Percentiles rank a stretch among this genome's conserved stretches.
phyloP scores from a whole-genome alignment of 306 rosid species.

The Hippophae gyantsensis region DNA sequence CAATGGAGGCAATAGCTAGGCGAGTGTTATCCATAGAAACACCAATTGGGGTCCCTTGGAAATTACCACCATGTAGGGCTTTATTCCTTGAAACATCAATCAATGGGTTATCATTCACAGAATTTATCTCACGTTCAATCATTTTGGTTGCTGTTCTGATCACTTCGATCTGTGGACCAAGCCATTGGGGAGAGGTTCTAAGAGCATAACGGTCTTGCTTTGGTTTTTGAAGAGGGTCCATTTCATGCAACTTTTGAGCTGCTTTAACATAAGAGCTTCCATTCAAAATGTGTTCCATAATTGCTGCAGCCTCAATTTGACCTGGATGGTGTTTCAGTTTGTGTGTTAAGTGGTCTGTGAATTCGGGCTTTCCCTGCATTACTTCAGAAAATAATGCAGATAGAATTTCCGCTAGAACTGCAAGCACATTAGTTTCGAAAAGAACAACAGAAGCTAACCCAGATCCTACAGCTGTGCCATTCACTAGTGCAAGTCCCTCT shows the following conservation, averaged over 20 bases:
- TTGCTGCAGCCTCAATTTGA: conserved; percentile 95
- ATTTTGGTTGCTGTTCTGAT: conserved; percentile 63
- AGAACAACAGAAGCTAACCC: conserved; percentile 75
- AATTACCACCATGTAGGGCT: conserved; percentile 88
- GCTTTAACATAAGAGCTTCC: conserved; percentile 71
- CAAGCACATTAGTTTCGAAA: conserved; percentile 62
- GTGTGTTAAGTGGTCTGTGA: conserved; percentile 82
- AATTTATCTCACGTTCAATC: conserved; percentile 93
- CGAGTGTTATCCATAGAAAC: conserved; percentile 90
- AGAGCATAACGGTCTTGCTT: conserved; percentile 89
- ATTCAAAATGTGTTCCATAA: conserved; percentile 84
- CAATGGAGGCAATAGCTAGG: conserved; percentile 69
- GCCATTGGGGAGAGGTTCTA: conserved; percentile 90
- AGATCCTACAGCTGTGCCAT: conserved; percentile 94
- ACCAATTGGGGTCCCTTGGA: conserved; percentile 95
- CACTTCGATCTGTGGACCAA: conserved; percentile 86
- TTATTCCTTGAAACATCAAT: conserved; percentile 84
- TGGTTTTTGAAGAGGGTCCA: conserved; percentile 88
- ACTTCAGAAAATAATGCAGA: conserved; percentile 83
- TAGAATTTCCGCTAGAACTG: conserved; percentile 45
- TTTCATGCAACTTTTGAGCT: conserved; percentile 55
- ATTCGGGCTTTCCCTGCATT: conserved; percentile 85
- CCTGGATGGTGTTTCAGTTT: conserved; percentile 90
- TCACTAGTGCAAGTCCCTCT: conserved; percentile 81
- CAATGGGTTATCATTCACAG: conserved; percentile 84